phyloP scores from a whole-genome alignment of 2,329 filamentous ascomycete species.

The Cadophora sp. region DNA sequence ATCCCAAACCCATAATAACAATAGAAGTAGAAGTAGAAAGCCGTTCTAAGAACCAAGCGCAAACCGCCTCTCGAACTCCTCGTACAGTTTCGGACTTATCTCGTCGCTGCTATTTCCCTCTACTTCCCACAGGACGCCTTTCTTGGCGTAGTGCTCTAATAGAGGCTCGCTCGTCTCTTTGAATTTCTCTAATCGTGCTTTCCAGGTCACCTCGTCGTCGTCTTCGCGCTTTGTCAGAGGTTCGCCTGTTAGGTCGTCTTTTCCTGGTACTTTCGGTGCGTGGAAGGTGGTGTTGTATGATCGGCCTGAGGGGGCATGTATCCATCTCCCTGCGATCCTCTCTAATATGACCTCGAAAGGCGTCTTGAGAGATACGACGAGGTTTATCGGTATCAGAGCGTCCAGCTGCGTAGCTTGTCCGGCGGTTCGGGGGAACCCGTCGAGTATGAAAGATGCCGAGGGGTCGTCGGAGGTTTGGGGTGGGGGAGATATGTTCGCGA shows the following conservation, averaged over 20 bases:
- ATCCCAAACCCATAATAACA: slow-evolving; percentile 8
- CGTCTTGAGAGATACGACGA: slow-evolving; percentile 86
- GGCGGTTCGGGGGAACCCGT: slow-evolving; percentile 93
- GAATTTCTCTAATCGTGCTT: slow-evolving; percentile 80
- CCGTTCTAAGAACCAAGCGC: slow-evolving; percentile 35
- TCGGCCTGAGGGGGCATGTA: slow-evolving; percentile 88
- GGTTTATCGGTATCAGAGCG: slow-evolving; percentile 87
- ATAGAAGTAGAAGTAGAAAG: not conserved
- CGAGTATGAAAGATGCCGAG: slow-evolving; percentile 88
- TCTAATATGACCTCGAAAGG: slow-evolving; percentile 86
- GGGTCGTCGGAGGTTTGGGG: slow-evolving; percentile 69
- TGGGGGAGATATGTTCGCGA: slow-evolving; percentile 47
- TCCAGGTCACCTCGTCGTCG: slow-evolving; percentile 87
- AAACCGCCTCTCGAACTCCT: slow-evolving; percentile 83
- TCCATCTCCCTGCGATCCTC: slow-evolving; percentile 90
- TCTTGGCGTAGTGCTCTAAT: slow-evolving; percentile 85
- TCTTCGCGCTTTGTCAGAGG: slow-evolving; percentile 81
- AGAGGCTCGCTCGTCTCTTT: slow-evolving; percentile 85
- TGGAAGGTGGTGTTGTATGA: slow-evolving; percentile 97
- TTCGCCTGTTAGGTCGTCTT: slow-evolving; percentile 92
- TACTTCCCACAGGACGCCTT: slow-evolving; percentile 86
- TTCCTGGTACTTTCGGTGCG: slow-evolving; percentile 78
- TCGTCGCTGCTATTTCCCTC: slow-evolving; percentile 91
- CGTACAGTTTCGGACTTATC: slow-evolving; percentile 88
- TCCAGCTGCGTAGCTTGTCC: slow-evolving; percentile 81